Evolutionary conservation across 495 filamentous ascomycete species (phyloP).

Genomic region (Parathielavia hyrcaniae): DNA sequence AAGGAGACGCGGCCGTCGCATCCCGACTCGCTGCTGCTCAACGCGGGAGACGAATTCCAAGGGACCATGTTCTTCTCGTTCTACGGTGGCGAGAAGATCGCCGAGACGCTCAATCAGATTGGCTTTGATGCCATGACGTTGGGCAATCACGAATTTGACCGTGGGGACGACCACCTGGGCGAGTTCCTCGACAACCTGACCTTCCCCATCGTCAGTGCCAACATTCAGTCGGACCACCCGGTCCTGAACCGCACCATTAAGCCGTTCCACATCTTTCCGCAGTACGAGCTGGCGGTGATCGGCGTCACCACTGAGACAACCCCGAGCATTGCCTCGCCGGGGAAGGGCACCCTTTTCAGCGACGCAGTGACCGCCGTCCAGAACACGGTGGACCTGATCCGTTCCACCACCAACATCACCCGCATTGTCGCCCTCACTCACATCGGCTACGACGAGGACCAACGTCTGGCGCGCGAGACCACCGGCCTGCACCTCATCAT

Average conservation of each 20-base stretch:
- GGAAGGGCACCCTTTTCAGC: conserved; percentile 45
- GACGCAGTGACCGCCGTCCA: conserved; percentile 47
- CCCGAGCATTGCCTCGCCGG: conserved; percentile 46
- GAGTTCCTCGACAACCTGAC: conserved; percentile 51
- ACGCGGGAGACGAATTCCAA: conserved; percentile 56
- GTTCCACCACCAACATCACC: conserved; percentile 43
- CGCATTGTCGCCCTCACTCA: conserved; percentile 53
- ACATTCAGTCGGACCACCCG: conserved; percentile 46
- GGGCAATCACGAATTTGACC: conserved; percentile 56
- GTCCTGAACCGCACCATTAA: conserved; percentile 49
- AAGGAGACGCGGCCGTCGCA: conserved; percentile 45
- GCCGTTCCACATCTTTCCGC: conserved; percentile 50
- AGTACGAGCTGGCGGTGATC: conserved; percentile 51
- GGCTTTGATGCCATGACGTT: conserved; percentile 55
- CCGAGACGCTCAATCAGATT: conserved; percentile 53
- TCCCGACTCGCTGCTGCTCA: conserved; percentile 50
- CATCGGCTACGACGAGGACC: conserved; percentile 54
- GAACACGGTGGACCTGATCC: conserved; percentile 48
- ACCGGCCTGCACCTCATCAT: conserved; percentile 52
- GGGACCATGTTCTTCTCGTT: conserved; percentile 54
- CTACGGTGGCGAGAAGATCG: conserved; percentile 57
- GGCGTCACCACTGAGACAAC: conserved; percentile 53
- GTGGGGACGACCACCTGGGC: conserved; percentile 45
- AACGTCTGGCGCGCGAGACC: conserved; percentile 46
- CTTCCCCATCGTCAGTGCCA: conserved; percentile 53